These are phyloP conservation scores for Ampelomyces quisqualis DNA, from an alignment of 2,329 filamentous ascomycete species.

Conservation along the genomic window DNA sequence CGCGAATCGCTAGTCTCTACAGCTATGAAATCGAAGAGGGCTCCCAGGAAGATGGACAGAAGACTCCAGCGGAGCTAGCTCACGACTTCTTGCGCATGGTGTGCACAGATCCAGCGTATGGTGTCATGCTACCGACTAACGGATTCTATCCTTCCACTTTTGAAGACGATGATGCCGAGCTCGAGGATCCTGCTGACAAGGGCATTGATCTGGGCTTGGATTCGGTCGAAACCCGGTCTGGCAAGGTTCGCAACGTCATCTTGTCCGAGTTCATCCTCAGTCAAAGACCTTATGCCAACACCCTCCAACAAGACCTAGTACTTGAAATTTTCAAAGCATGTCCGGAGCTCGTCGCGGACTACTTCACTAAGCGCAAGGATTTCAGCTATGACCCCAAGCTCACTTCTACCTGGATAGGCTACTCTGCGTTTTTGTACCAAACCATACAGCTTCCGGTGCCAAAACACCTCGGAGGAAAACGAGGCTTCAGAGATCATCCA, in stretches of 20 bases:
- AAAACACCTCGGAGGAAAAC: slow-evolving; percentile 65
- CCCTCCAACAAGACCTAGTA: slow-evolving; percentile 77
- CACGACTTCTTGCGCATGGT: slow-evolving; percentile 74
- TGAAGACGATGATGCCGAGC: slow-evolving; percentile 54
- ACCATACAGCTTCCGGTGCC: slow-evolving; percentile 75
- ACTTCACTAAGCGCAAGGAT: slow-evolving; percentile 72
- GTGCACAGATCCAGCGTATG: slow-evolving; percentile 72
- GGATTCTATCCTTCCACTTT: slow-evolving; percentile 80
- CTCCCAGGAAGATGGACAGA: slow-evolving; percentile 50
- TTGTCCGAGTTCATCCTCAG: slow-evolving; percentile 76
- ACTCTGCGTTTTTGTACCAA: slow-evolving; percentile 83
- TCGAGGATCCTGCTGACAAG: slow-evolving; percentile 47
- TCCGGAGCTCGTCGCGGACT: slow-evolving; percentile 85
- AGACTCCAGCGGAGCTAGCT: slow-evolving; percentile 65
- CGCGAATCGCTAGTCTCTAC: slow-evolving; percentile 57
- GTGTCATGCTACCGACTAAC: slow-evolving; percentile 71
- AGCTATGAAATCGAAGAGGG: slow-evolving; percentile 46
- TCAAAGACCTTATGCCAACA: slow-evolving; percentile 79
- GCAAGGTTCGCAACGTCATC: slow-evolving; percentile 76
- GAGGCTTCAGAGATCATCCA: slow-evolving; percentile 64
- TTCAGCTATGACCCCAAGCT: slow-evolving; percentile 90
- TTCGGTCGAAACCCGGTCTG: slow-evolving; percentile 65
- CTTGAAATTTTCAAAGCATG: slow-evolving; percentile 75
- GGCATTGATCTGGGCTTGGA: slow-evolving; percentile 67
- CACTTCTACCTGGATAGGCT: slow-evolving; percentile 92